A percentile compares a stretch with the other conserved stretches of the same genome.
phyloP scores from a whole-genome alignment of 2,329 filamentous ascomycete genomes.

The Beauveria brongniartii region DNA sequence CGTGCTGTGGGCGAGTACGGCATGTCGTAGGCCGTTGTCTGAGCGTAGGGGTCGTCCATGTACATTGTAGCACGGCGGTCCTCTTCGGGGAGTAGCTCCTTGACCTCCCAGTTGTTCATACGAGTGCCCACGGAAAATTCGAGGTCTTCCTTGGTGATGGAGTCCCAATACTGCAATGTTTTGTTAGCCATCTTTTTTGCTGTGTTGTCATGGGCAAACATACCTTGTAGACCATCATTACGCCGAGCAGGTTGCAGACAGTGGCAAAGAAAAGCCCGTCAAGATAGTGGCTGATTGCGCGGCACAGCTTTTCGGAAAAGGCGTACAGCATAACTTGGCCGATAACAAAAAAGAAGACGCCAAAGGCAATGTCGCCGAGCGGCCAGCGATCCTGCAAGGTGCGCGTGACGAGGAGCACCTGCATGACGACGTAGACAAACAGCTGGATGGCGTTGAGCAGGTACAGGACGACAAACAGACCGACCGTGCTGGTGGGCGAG shows the following conservation, averaged over 20 bases:
- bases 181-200: neutral
- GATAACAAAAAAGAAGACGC: slow-evolving; percentile 81
- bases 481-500: slow-evolving; percentile 75
- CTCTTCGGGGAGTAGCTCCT: slow-evolving; percentile 77
- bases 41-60: slow-evolving; percentile 56
- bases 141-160: slow-evolving; percentile 94
- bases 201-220: slow-evolving; percentile 11
- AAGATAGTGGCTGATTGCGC: slow-evolving; percentile 78
- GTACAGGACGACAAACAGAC: slow-evolving; percentile 86
- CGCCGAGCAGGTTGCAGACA: slow-evolving; percentile 82
- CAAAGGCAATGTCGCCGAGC: slow-evolving; percentile 83
- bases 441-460: slow-evolving; percentile 83
- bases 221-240: slow-evolving; percentile 99
- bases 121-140: slow-evolving; percentile 95
- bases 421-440: slow-evolving; percentile 77
- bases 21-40: slow-evolving; percentile 46
- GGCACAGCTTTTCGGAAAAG: slow-evolving; percentile 78
- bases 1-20: slow-evolving; percentile 39
- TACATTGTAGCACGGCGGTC: slow-evolving; percentile 69
- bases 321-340: slow-evolving; percentile 92
- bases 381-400: slow-evolving; percentile 96
- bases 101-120: slow-evolving; percentile 97
- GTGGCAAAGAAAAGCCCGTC: slow-evolving; percentile 94
- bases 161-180: slow-evolving; percentile 81
- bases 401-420: slow-evolving; percentile 78